Evolutionary conservation across 1,284 basidiomycete species (phyloP).

Genomic region (Puccinia triticina): DNA sequence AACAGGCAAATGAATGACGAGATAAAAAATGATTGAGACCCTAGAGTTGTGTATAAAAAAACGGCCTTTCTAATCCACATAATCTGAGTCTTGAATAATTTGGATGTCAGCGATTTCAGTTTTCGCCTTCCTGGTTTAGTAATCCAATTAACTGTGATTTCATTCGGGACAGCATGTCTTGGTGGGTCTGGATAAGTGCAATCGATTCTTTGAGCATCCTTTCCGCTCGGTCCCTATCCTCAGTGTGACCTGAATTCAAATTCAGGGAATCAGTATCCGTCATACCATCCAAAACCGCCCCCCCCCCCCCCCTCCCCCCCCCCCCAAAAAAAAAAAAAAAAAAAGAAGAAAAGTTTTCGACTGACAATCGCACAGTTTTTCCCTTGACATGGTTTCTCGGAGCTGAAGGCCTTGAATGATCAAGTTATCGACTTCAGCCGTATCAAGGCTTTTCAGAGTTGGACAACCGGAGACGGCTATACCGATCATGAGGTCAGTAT

Average conservation of each 20-base stretch:
- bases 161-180: background rate
- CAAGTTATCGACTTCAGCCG: background rate
- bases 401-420: background rate
- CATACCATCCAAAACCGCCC: background rate
- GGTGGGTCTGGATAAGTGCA: background rate
- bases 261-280: background rate
- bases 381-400: background rate
- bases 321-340: background rate
- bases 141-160: constrained; percentile 1
- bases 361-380: constrained; percentile 2
- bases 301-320: too few relatives aligned
- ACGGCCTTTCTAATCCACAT: too few relatives aligned
- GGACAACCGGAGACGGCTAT: background rate
- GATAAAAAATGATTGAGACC: too few relatives aligned
- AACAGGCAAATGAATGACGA: too few relatives aligned
- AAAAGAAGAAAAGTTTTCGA: background rate
- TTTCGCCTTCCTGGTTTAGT: background rate
- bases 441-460: background rate
- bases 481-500: background rate
- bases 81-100: too few relatives aligned
- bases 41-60: too few relatives aligned
- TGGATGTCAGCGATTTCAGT: background rate
- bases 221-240: background rate
- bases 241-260: background rate
- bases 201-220: constrained; percentile 12